Conservation (phyloP, 2,329 filamentous ascomycete species). For the Hymenoscyphus albidus region DNA sequence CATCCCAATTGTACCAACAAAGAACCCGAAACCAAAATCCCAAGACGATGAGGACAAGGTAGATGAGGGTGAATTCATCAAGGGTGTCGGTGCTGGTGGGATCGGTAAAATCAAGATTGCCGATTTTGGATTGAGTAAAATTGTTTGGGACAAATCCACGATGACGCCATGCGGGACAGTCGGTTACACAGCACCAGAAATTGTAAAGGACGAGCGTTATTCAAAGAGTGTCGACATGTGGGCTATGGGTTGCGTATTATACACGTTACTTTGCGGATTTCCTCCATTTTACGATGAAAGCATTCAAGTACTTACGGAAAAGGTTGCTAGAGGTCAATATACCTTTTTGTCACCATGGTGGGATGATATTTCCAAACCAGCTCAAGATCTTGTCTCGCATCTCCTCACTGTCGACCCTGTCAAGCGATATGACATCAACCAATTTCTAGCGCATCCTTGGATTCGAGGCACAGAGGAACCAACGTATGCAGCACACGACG, state of each 20-base stretch:
- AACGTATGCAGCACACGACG: constrained; percentile 63
- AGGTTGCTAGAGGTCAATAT: constrained; percentile 94
- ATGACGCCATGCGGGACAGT: constrained; percentile 99
- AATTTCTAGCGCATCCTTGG: constrained; percentile 96
- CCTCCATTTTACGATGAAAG: constrained; percentile 98
- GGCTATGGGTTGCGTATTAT: constrained; percentile 93
- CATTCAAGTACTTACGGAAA: constrained; percentile 94
- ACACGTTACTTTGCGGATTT: constrained; percentile 95
- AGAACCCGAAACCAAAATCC: constrained; percentile 72
- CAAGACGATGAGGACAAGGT: constrained; percentile 95
- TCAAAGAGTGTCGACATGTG: constrained; percentile 99
- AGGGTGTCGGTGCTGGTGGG: constrained; percentile 76
- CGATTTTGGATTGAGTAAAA: constrained; percentile 95
- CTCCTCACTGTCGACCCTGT: constrained; percentile 91
- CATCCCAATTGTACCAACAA: constrained; percentile 75
- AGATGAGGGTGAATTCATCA: constrained; percentile 90
- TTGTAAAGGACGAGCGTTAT: constrained; percentile 97
- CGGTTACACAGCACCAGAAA: constrained; percentile 95
- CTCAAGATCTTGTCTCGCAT: constrained; percentile 90
- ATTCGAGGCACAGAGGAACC: constrained; percentile 68
- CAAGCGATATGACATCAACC: constrained; percentile 86
- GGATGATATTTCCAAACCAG: constrained; percentile 95
- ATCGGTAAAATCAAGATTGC: constrained; percentile 97
- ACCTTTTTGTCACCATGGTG: constrained; percentile 99
- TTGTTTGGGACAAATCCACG: constrained; percentile 96